phyloP scores from a whole-genome alignment of 2,329 filamentous ascomycete species.

The Ophiostoma himal-ulmi region DNA sequence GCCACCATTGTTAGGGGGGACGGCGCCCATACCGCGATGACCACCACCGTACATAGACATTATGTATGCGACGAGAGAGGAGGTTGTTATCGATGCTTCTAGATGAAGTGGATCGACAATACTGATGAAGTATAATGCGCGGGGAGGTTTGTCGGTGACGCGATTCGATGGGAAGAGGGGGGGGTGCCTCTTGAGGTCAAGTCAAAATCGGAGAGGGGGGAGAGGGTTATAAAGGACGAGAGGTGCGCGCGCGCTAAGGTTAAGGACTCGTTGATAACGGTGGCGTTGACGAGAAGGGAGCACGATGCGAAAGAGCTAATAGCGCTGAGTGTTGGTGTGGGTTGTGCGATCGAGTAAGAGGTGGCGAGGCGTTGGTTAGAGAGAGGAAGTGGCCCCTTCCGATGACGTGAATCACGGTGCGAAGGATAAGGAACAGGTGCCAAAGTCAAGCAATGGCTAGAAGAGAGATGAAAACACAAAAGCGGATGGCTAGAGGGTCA shows the following conservation, averaged over 20 bases:
- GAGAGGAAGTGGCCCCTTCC: not conserved
- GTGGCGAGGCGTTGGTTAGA: not conserved
- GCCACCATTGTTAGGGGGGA: constrained; percentile 48
- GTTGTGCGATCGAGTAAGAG: not conserved
- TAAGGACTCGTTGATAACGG: not conserved
- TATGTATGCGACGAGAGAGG: constrained; percentile 19
- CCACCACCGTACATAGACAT: constrained; percentile 76
- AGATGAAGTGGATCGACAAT: not conserved
- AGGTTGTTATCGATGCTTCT: not conserved
- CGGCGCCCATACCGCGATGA: constrained; percentile 74
- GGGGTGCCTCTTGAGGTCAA: not conserved
- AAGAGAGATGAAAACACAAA: not conserved
- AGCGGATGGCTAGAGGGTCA: not conserved
- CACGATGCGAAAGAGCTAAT: not conserved
- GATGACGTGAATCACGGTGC: constrained; percentile 10
- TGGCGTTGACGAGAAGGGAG: not conserved
- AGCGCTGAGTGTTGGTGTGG: not conserved
- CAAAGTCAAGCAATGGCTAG: not conserved
- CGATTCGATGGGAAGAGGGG: constrained; percentile 4
- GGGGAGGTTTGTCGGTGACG: constrained; percentile 10
- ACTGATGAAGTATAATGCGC: not conserved
- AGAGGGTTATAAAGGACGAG: not conserved
- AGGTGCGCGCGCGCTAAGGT: not conserved
- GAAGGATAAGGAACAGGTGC: not conserved
- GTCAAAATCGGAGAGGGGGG: not conserved